Evolutionary conservation across 1,284 basidiomycete species (phyloP), one percentile per base, ranked within the genome.

Genomic region (Irpex lacteus): DNA sequence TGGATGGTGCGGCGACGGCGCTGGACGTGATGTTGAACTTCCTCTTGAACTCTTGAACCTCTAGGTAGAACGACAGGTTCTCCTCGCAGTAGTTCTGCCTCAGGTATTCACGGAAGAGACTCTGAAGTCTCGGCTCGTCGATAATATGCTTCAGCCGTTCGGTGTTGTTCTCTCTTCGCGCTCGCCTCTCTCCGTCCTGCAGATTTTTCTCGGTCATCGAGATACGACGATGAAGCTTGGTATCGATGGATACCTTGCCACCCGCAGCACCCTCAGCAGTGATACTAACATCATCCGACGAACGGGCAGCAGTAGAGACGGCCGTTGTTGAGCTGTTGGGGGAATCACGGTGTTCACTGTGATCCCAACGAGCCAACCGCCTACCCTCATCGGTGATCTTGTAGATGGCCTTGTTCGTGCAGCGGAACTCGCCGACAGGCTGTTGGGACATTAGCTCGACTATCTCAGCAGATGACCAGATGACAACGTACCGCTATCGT

Each of bases 61-160:
- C 98, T 62, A 98, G 77, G 92, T 96, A 99, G 80, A 98, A 99
- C 57, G 91, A 90, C 70, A 99, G 80, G 74, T 99, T 99, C 83
- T 99, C 97, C 75, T 99, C 97, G 80, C 96, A 98, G 76, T 98
- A 98, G 77, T 98, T 98, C 60, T 88, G 85, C 53, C 95, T 87
- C 62, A 99, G 78, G 81, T 97, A 98, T 68, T 98, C 97, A 64
- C 97, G 89, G 85, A 99, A 99, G 53, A 98, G 81, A 2, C 87
- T 86, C 11, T 97, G 88, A 37, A 98, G 82, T 26, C 92, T 91
- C 0, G 96, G 94, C 70, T 98, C 96, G 69, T 98, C 96, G 26
- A 99, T 85, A 68, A 99, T 97, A 75, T 94, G 94, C 70, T 89
- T 88, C 60, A 99, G 82, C 57, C 96, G 90, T 66, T 96, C 95